These are phyloP conservation scores for Rhizopus stolonifer DNA, from an alignment of 371 early-diverging fungal species.

Conservation along the genomic window DNA sequence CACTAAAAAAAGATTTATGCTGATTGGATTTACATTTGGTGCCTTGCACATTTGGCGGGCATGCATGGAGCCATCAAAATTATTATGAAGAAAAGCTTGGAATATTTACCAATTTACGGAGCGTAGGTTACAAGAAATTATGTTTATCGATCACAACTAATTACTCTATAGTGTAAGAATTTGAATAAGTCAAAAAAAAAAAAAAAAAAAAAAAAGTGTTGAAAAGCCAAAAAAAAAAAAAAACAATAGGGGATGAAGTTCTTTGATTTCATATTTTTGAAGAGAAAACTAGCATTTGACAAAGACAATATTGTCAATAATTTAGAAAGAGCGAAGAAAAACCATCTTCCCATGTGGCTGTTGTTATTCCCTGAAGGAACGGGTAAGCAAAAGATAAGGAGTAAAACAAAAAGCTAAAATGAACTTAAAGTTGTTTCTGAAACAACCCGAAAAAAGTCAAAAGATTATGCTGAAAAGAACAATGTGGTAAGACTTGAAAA, in stretches of 20 bases:
- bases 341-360: constrained; percentile 72
- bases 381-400: too few species aligned
- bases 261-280: constrained; percentile 84
- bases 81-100: constrained; percentile 75
- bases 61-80: constrained; percentile 81
- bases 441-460: constrained; percentile 47
- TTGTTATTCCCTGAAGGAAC: constrained; percentile 94
- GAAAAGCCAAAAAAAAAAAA: not conserved
- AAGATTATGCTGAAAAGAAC: constrained; percentile 49
- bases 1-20: constrained; percentile 61
- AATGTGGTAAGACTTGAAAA: constrained; percentile 40
- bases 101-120: constrained; percentile 82
- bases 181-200: not conserved
- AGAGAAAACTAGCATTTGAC: constrained; percentile 79
- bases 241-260: constrained; percentile 79
- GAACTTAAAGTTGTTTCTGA: constrained; percentile 11
- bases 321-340: constrained; percentile 35
- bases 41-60: constrained; percentile 59
- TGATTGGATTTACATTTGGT: constrained; percentile 92
- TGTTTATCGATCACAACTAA: not conserved
- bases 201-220: not conserved
- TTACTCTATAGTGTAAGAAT: constrained; percentile 3
- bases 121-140: constrained; percentile 44
- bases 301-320: constrained; percentile 47
- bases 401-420: not conserved